Evolutionary conservation across 805 yeast genomes (phyloP).

Genomic region (Isabelozyma gotoi): DNA sequence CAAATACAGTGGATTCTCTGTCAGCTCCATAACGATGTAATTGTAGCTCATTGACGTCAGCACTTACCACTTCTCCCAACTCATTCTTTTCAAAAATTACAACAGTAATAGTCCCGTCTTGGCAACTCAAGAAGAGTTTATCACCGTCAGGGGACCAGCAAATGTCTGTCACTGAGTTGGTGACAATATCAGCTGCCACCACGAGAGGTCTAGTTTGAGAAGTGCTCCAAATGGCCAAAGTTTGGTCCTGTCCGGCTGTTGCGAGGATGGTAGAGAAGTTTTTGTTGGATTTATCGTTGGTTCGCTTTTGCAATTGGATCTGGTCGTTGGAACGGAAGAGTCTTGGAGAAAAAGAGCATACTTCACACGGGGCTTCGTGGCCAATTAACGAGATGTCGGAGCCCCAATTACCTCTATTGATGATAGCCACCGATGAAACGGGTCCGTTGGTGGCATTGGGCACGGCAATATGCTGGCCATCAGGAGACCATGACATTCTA

Average conservation of each 20-base stretch:
- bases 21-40: slow-evolving; percentile 86
- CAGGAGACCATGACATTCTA: slow-evolving; percentile 87
- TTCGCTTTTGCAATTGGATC: slow-evolving; percentile 7
- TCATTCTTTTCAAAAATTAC: slow-evolving; percentile 63
- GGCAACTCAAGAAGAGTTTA: slow-evolving; percentile 68
- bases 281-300: slow-evolving; percentile 14
- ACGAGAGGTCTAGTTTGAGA: slow-evolving; percentile 71
- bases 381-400: slow-evolving; percentile 74
- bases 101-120: slow-evolving; percentile 80
- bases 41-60: slow-evolving; percentile 60
- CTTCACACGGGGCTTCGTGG: slow-evolving; percentile 85
- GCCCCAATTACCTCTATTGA: slow-evolving; percentile 79
- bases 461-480: slow-evolving; percentile 82
- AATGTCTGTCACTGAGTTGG: slow-evolving; percentile 81
- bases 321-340: slow-evolving; percentile 44
- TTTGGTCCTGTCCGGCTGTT: slow-evolving; percentile 92
- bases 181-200: slow-evolving; percentile 73
- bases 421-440: slow-evolving; percentile 68
- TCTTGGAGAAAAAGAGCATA: slow-evolving; percentile 71
- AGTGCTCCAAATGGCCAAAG: slow-evolving; percentile 88
- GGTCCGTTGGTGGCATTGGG: slow-evolving; percentile 88
- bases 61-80: slow-evolving; percentile 65
- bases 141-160: slow-evolving; percentile 86
- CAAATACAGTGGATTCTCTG: slow-evolving; percentile 77
- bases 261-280: slow-evolving; percentile 73